These are phyloP conservation scores for Oidiodendron maius DNA, from an alignment of 495 filamentous ascomycete species.

Conservation along the genomic window DNA sequence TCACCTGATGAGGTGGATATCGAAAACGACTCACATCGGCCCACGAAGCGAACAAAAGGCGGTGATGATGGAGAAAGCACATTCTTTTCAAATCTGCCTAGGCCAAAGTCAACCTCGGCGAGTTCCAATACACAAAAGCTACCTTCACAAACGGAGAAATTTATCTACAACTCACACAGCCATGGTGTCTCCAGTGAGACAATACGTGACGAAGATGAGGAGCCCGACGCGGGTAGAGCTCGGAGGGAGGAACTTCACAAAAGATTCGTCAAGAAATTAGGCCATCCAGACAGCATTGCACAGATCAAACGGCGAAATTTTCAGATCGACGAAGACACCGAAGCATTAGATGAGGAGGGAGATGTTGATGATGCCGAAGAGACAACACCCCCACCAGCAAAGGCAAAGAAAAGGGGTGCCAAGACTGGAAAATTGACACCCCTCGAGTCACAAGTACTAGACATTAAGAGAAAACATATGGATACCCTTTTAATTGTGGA, in stretches of 20 bases:
- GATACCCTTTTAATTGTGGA: conserved; percentile 87
- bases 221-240: conserved; percentile 31
- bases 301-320: conserved; percentile 55
- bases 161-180: conserved; percentile 34
- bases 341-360: conserved; percentile 37
- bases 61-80: conserved; percentile 24
- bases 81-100: conserved; percentile 8
- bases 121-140: conserved; percentile 3
- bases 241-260: conserved; percentile 69
- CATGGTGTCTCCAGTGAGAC: conserved; percentile 18
- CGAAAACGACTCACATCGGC: conserved; percentile 26
- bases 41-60: conserved; percentile 36
- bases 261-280: conserved; percentile 86
- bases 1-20: conserved; percentile 36
- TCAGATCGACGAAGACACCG: conserved; percentile 44
- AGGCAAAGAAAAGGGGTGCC: conserved; percentile 51
- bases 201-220: conserved; percentile 44
- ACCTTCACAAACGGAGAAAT: conserved; percentile 34
- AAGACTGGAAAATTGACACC: conserved; percentile 89
- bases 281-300: conserved; percentile 72
- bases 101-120: neutral
- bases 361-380: conserved; percentile 50
- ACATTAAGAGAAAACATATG: conserved; percentile 88
- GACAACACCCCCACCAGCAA: conserved; percentile 34
- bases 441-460: conserved; percentile 86